A percentile compares a stretch with the other conserved stretches of the same genome.
Conservation (phyloP, 2,329 filamentous ascomycete species). For the Sporothrix euskadiensis region DNA sequence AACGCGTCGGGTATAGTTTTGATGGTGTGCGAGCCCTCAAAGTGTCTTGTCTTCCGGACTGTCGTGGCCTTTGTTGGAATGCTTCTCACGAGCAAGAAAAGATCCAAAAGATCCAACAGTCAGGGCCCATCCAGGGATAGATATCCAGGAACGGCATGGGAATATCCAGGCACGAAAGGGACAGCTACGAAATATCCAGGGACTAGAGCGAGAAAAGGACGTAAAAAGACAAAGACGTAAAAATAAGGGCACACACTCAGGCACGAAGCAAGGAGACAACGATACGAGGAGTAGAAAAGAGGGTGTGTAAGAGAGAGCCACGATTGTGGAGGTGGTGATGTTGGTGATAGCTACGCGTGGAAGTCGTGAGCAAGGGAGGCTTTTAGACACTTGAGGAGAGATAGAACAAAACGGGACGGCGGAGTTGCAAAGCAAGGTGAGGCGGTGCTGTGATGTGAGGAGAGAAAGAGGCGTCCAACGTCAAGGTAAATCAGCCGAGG, state of each 20-base stretch:
- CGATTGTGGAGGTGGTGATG: not conserved
- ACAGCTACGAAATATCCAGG: not conserved
- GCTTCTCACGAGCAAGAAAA: not conserved
- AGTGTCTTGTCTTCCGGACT: not conserved
- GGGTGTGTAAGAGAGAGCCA: not conserved
- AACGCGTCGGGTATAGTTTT: not conserved
- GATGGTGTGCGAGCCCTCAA: not conserved
- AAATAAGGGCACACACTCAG: not conserved
- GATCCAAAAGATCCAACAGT: not conserved
- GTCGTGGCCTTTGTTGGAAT: slow-evolving; percentile 1
- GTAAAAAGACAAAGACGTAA: not conserved
- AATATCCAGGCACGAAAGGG: slow-evolving; percentile 6
- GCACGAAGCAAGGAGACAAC: slow-evolving; percentile 11
- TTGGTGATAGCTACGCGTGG: not conserved
- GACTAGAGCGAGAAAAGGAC: not conserved
- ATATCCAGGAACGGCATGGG: not conserved
- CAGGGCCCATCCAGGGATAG: not conserved
- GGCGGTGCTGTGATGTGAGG: not conserved
- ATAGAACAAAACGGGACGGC: not conserved
- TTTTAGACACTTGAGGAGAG: not conserved
- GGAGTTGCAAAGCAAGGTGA: not conserved
- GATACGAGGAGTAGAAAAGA: not conserved
- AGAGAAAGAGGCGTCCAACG: not conserved
- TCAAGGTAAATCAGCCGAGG: not conserved
- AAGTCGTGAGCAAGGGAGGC: slow-evolving; percentile 14